A percentile compares a stretch with the other conserved stretches of the same genome.
phyloP scores from a whole-genome alignment of 805 yeast species.

The Cyberlindnera americana region DNA sequence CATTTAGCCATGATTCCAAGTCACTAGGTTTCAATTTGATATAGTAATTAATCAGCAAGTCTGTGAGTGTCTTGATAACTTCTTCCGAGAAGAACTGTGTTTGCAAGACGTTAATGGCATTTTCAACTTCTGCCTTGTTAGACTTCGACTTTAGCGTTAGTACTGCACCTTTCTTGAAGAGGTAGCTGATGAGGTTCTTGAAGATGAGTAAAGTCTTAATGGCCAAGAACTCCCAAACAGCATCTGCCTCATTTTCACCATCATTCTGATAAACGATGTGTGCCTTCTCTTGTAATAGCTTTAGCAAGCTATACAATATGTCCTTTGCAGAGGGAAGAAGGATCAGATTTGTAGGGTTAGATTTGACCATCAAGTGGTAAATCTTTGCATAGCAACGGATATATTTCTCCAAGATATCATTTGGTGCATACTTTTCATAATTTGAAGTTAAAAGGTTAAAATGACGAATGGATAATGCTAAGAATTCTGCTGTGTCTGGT shows the following conservation, averaged over 20 bases:
- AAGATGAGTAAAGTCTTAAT: constrained; percentile 63
- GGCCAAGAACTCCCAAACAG: constrained; percentile 72
- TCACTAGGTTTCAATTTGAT: constrained; percentile 71
- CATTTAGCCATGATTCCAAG: constrained; percentile 74
- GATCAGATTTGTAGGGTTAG: constrained; percentile 67
- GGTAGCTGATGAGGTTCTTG: constrained; percentile 58
- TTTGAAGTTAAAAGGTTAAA: constrained; percentile 51
- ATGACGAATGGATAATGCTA: constrained; percentile 54
- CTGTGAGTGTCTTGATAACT: constrained; percentile 55
- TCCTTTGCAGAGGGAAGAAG: constrained; percentile 61
- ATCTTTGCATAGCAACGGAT: constrained; percentile 74
- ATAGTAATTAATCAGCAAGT: constrained; percentile 68
- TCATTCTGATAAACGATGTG: constrained; percentile 55
- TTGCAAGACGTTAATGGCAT: constrained; percentile 51
- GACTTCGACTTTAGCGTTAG: constrained; percentile 55
- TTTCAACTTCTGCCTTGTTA: constrained; percentile 60
- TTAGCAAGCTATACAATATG: constrained; percentile 58
- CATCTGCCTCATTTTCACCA: constrained; percentile 44
- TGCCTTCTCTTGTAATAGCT: constrained; percentile 62
- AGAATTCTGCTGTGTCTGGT: constrained; percentile 54
- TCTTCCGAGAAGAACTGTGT: constrained; percentile 55
- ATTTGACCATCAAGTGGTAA: constrained; percentile 53
- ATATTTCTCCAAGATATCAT: constrained; percentile 56
- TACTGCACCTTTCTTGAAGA: constrained; percentile 64
- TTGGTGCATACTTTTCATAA: constrained; percentile 44